Base-by-base conservation (phyloP, 306 rosid species). In the Erythrophleum fordii region DNA sequence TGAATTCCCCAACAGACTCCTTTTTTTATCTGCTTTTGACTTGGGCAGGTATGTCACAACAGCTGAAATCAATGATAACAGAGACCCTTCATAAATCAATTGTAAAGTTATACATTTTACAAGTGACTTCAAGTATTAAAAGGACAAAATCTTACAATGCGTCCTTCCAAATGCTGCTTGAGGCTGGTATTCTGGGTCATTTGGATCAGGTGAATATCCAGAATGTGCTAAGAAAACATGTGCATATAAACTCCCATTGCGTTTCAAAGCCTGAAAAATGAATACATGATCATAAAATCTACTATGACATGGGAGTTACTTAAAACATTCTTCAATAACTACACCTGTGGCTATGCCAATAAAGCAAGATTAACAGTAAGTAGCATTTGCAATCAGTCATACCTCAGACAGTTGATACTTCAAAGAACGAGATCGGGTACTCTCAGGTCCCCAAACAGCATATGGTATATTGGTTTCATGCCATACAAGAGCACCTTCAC, bases 181-280 rank as follows among this genome's bases (percentile, higher is more conserved):
- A 73, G 94, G 94, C 83, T 83, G 90, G 83, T 88, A 95, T 81
- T 93, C 99, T 0, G 97, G 99, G 82, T 95, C 97, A 81, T 31
- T 89, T 49, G 99, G 99, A 82, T 95, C 99, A 1, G 94, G 89
- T 3, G 97, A 86, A 80, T 73, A 93, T 55, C 99, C 99, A 39
- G 99, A 90, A 73, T 86, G 96, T 22, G 97, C 92, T 84, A 93
- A 91, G 94, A 87, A 95, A 72, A 90, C 98, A 78, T 95, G 98
- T 55, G 91, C 97, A 76, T 87, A 91, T n/a, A 93, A 46, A 80
- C 91, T 89, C 64, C 94, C 99, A 78, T 95, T 95, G 78, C 90
- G 85, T 88, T 90, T 90, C 85, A 95, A 78, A 60, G 85, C 85
- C 98, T 95, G 86, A 18, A 85, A 71, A 72, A 59, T 79, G 69